Base-by-base conservation (phyloP, 2,329 filamentous ascomycete genomes). In the Cytospora paraplurivora region DNA sequence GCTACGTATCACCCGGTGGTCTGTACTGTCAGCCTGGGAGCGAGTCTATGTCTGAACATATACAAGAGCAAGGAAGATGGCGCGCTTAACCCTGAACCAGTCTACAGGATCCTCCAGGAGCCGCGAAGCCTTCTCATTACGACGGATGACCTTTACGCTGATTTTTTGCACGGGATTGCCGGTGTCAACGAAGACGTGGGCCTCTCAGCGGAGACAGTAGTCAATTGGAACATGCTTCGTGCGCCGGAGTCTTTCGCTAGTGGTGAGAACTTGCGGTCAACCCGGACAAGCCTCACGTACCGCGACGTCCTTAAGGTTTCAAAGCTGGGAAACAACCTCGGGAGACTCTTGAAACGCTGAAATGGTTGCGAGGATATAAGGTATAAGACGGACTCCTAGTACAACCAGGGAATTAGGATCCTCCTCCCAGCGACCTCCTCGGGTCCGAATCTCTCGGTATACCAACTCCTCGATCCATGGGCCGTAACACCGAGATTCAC, bases 1-100 rank as follows among this genome's bases (percentile, higher is more conserved):
- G 79, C 85, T 10, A 92, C 94, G 11, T 99, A 99, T 73, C 85
- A 90, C 72, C 90, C 90, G 1, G 87, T 96, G 15, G 94, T 97
- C 13, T 95, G 92, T 68, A 98, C 95, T 1, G 88, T 98, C 67
- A 96, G 92, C 76, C 78, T 99, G 8, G 92, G 92, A 0, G 86
- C 86, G 11, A 86, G 86, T 55, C 79, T 96, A 10, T 92, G 94
- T 63, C 80, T 98, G 58, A 88, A 96, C 69, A 79, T 98, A 15
- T 87, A 90, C 73, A 81, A 81, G 69, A 88, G 84, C 74, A 86
- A 82, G 65, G 81, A 83, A 10, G 83, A 86, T 62, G 85, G 84
- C n/a, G 80, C 85, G 73, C 66, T 90, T 64, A 79, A 82, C 67
- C 72, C 75, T 13, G 74, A 76, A 41, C 84, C 81, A 17, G 76